Base-by-base conservation (phyloP, 1,284 basidiomycete genomes). In the Irpex sp. region DNA sequence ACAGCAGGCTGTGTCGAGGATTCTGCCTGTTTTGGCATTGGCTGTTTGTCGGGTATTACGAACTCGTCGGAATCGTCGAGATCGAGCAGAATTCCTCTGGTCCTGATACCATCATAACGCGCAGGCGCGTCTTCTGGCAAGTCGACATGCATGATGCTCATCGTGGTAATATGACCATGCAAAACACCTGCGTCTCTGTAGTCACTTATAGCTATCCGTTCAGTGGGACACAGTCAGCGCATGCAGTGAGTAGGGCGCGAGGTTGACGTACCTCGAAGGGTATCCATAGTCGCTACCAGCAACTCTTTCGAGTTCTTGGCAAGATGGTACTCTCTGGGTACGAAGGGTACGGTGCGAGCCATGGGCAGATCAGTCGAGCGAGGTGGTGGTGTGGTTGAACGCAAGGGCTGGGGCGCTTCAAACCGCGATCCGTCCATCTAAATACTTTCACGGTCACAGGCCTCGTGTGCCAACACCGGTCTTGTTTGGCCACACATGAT, bases 131-230 rank as follows among this genome's bases (percentile, higher is more conserved):
- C 13, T 9, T 37, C 36, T 13, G 53, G 53, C 35, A 21, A 21
- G 15, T 60, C 36, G 39, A 63, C 36, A 26, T 56, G 35, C 62
- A 63, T 58, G 57, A 66, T 55, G 49, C 36, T 61, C 50, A 56
- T 60, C 39, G 17, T 21, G 60, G 57, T 63, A 57, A 66, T 57
- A 43, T 61, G 50, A 3, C 65, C 62, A 57, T 63, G 65, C 26
- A 59, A 26, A 15, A 49, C 19, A 47, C 59, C 64, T 19, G 39
- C 60, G 1, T 58, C 17, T 11, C 35, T 17, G 26, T 15, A 15
- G 11, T 15, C 53, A 26, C 53, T 57, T 19, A 56, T 26, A 19
- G 54, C 31, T 56, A 35, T 26, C 31, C 31, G 31, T 33, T 33
- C 31, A 33, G 15, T 33, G 54, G 8, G 21, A 31, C 17, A 26